Percentiles rank a stretch among this genome's conserved stretches.
Evolutionary conservation across 306 rosid species (phyloP).

Genomic region (Myrica gale): DNA sequence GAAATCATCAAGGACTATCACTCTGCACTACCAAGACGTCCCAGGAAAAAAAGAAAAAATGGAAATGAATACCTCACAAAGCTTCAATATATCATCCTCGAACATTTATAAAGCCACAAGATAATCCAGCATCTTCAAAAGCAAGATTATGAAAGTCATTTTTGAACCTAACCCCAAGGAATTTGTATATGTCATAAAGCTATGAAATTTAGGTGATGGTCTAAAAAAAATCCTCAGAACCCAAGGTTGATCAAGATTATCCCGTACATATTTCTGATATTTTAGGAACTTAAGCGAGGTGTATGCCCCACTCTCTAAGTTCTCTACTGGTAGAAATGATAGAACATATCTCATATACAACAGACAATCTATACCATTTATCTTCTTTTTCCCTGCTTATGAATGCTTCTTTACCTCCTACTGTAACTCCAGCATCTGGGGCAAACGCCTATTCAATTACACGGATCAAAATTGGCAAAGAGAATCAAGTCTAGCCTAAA

Average conservation of each 20-base stretch:
- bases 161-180: background rate
- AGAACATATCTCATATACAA: background rate
- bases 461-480: background rate
- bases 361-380: background rate
- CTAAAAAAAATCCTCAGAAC: too few species aligned
- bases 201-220: background rate
- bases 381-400: background rate
- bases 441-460: too few species aligned
- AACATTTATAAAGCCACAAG: background rate
- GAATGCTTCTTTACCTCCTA: background rate
- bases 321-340: background rate
- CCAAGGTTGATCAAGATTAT: too few species aligned
- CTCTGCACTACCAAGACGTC: background rate
- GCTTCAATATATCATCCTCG: background rate
- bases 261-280: background rate
- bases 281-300: background rate
- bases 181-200: background rate
- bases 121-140: background rate
- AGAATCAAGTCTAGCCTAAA: background rate
- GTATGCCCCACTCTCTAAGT: background rate
- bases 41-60: background rate
- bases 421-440: background rate
- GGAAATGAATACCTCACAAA: background rate
- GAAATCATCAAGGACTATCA: conserved; percentile 9
- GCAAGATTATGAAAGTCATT: background rate